These are phyloP conservation scores for Blastomyces gilchristii DNA, from an alignment of 2,329 filamentous ascomycete species.

Conservation along the genomic window DNA sequence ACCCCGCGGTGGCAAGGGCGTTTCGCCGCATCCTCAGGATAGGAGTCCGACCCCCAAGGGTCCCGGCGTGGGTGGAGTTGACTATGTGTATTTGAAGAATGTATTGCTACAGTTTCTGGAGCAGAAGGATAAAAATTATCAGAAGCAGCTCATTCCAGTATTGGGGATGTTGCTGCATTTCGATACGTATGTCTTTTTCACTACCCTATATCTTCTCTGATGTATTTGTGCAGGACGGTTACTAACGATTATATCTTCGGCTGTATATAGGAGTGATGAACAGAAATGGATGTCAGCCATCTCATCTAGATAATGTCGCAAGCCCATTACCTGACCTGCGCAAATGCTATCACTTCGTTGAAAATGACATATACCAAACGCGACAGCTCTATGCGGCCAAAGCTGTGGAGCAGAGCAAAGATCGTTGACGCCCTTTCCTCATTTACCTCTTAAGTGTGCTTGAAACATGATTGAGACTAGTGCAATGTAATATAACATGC, in stretches of 20 bases:
- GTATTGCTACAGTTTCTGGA: constrained; percentile 57
- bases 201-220: neutral
- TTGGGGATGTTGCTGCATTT: constrained; percentile 57
- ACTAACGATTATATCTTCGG: constrained; percentile 18
- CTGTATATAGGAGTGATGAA: constrained; percentile 53
- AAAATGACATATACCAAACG: no score
- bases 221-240: neutral
- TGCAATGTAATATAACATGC: no score
- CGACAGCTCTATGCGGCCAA: no score
- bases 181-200: constrained; percentile 42
- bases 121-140: constrained; percentile 57
- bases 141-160: constrained; percentile 56
- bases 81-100: constrained; percentile 57
- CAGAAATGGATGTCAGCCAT: constrained; percentile 79
- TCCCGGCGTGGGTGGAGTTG: constrained; percentile 31
- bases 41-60: constrained; percentile 26
- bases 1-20: constrained; percentile 20
- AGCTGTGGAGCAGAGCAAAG: no score
- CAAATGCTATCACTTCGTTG: no score
- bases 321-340: no score
- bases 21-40: constrained; percentile 38
- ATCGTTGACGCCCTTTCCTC: no score
- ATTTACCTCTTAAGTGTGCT: no score
- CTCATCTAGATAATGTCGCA: constrained; percentile 35
- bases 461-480: no score